A percentile compares a stretch with the other conserved stretches of the same genome.
Evolutionary conservation across 371 early-diverging fungal genomes (phyloP).

Genomic region (Mortierella sp.): DNA sequence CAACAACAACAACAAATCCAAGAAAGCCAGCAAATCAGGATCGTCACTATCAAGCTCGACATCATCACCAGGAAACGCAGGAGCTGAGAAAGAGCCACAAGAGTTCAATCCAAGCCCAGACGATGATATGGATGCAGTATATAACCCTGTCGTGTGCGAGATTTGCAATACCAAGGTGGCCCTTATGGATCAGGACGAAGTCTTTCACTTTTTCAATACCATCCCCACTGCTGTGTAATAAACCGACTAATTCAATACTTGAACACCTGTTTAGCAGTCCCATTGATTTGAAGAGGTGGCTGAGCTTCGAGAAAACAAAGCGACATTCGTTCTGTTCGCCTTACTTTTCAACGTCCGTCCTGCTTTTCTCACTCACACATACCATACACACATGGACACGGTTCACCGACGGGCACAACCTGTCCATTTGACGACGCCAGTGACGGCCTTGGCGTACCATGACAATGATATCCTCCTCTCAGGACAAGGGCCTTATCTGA

Average conservation of each 20-base stretch:
- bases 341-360: background rate
- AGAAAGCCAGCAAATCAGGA: conserved; percentile 11
- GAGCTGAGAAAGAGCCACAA: conserved; percentile 1
- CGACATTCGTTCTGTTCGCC: background rate
- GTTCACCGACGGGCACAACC: conserved; percentile 29
- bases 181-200: conserved; percentile 76
- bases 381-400: conserved; percentile 8
- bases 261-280: conserved; percentile 1
- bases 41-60: conserved; percentile 18
- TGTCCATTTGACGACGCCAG: conserved; percentile 56
- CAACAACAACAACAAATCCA: conserved; percentile 6
- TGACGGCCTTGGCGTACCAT: conserved; percentile 71
- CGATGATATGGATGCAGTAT: conserved; percentile 59
- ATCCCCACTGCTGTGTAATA: conserved; percentile 60
- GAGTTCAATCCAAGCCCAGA: conserved; percentile 33
- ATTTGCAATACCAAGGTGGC: conserved; percentile 77
- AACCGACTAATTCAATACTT: background rate
- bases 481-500: conserved; percentile 74
- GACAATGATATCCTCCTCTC: conserved; percentile 67
- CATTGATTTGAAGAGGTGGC: background rate
- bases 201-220: conserved; percentile 81
- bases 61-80: background rate
- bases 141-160: conserved; percentile 72
- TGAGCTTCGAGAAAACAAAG: conserved; percentile 8
- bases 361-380: background rate